Percentiles rank a stretch among this genome's conserved stretches.
Evolutionary conservation across 306 rosid species (phyloP).

Genomic region (Hippophae rhamnoides): DNA sequence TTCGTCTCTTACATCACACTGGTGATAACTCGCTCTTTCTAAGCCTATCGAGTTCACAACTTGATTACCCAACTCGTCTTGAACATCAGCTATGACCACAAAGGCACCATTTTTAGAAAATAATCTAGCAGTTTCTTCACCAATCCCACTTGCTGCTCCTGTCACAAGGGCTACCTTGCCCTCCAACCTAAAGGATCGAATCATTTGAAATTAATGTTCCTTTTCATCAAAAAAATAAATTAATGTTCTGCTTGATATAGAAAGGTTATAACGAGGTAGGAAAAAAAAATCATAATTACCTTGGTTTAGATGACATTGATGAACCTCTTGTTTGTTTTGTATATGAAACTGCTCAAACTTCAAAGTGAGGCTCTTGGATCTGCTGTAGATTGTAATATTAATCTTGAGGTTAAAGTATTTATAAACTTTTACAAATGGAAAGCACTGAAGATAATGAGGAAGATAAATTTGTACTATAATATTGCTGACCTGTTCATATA

Average conservation of each 20-base stretch:
- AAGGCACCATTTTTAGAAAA: slow-evolving; percentile 60
- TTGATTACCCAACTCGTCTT: slow-evolving; percentile 58
- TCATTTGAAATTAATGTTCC: too few species aligned
- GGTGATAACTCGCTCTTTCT: slow-evolving; percentile 44
- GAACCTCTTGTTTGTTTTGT: neutral
- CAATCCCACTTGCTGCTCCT: slow-evolving; percentile 86
- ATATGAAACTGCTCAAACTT: too few species aligned
- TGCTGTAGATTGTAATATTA: too few species aligned
- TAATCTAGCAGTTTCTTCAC: slow-evolving; percentile 55
- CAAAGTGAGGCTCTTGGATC: too few species aligned
- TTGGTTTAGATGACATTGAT: slow-evolving; percentile 26
- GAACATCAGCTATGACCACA: slow-evolving; percentile 59
- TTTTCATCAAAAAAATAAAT: neutral
- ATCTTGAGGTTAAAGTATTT: slow-evolving; percentile 1
- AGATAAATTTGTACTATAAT: too few species aligned
- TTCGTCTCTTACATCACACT: slow-evolving; percentile 79
- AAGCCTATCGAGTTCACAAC: slow-evolving; percentile 43
- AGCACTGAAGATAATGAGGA: too few species aligned
- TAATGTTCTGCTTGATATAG: slow-evolving; percentile 7
- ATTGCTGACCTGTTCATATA: too few species aligned
- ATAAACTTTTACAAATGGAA: too few species aligned
- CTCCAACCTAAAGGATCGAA: slow-evolving; percentile 37
- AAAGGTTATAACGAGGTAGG: neutral
- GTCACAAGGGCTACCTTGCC: slow-evolving; percentile 81
- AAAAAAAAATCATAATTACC: slow-evolving; percentile 21